Conservation (phyloP, 2,329 filamentous ascomycete species). For the Emergomyces pasteurianus region DNA sequence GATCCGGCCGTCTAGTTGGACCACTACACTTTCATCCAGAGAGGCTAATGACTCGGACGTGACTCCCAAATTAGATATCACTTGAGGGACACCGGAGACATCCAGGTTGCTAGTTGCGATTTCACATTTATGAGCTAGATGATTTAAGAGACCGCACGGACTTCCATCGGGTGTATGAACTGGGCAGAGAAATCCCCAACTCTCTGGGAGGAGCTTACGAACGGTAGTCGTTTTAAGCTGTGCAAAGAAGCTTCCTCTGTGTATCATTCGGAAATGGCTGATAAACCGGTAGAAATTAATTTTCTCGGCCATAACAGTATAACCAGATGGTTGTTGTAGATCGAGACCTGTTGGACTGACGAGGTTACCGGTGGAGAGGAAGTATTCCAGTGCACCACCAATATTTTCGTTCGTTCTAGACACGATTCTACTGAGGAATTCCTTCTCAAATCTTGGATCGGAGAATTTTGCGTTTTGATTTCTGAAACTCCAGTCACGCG, state of each 20-base stretch:
- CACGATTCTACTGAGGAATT: conserved; percentile 69
- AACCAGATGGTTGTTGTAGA: conserved; percentile 86
- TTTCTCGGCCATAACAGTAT: conserved; percentile 94
- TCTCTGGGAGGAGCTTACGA: conserved; percentile 86
- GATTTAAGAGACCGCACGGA: conserved; percentile 88
- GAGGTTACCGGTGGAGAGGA: conserved; percentile 89
- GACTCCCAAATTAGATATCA: conserved; percentile 70
- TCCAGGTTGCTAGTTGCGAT: conserved; percentile 68
- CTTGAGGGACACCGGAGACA: conserved; percentile 58
- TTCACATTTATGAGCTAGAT: conserved; percentile 88
- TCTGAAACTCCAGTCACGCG: conserved; percentile 44
- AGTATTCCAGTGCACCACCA: conserved; percentile 81
- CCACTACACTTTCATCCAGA: conserved; percentile 69
- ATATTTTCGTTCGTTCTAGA: conserved; percentile 77
- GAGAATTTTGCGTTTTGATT: conserved; percentile 51
- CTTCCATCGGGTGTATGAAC: conserved; percentile 95
- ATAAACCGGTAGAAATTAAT: conserved; percentile 98
- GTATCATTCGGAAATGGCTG: conserved; percentile 97
- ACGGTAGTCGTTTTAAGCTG: conserved; percentile 96
- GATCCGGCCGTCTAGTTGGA: conserved; percentile 83
- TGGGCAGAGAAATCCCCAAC: conserved; percentile 95
- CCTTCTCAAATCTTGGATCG: conserved; percentile 62
- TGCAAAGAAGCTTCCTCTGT: conserved; percentile 97
- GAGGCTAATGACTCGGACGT: conserved; percentile 64
- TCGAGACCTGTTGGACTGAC: conserved; percentile 85